Conservation (phyloP, 1,284 basidiomycete species). For the Stygiomarasmius scandens region DNA sequence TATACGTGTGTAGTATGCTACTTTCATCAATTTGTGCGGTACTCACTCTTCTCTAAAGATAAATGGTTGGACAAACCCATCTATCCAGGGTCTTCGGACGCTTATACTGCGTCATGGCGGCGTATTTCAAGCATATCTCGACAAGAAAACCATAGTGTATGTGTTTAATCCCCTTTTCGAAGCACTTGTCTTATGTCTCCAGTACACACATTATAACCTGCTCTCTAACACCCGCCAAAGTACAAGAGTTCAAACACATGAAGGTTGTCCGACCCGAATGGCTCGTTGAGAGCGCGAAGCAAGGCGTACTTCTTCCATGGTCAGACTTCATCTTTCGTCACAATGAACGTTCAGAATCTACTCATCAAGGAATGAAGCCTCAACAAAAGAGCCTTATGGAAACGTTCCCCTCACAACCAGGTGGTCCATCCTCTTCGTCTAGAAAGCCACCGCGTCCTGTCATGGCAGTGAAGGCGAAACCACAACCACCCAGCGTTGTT, state of each 20-base stretch:
- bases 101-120: conserved; percentile 87
- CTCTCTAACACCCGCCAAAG: conserved; percentile 87
- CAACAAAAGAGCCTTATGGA: conserved; percentile 36
- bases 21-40: background rate
- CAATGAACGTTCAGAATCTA: conserved; percentile 45
- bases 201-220: conserved; percentile 91
- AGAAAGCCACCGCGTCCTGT: background rate
- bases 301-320: conserved; percentile 78
- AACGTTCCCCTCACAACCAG: conserved; percentile 14
- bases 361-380: conserved; percentile 54
- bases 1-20: conserved; percentile 66
- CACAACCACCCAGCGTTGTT: background rate
- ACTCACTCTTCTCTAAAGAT: conserved; percentile 50
- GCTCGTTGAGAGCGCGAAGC: conserved; percentile 77
- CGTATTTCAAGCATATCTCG: conserved; percentile 81
- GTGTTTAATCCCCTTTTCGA: conserved; percentile 30
- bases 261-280: conserved; percentile 89
- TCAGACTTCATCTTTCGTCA: conserved; percentile 61
- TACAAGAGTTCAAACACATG: conserved; percentile 86
- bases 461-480: background rate
- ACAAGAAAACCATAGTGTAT: conserved; percentile 75
- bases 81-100: conserved; percentile 81
- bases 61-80: conserved; percentile 90
- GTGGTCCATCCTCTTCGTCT: background rate
- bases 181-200: conserved; percentile 12